A percentile compares a stretch with the other conserved stretches of the same genome.
These are phyloP conservation scores for Cladophialophora chaetospira DNA, from an alignment of 2,329 filamentous ascomycete genomes.

Conservation along the genomic window DNA sequence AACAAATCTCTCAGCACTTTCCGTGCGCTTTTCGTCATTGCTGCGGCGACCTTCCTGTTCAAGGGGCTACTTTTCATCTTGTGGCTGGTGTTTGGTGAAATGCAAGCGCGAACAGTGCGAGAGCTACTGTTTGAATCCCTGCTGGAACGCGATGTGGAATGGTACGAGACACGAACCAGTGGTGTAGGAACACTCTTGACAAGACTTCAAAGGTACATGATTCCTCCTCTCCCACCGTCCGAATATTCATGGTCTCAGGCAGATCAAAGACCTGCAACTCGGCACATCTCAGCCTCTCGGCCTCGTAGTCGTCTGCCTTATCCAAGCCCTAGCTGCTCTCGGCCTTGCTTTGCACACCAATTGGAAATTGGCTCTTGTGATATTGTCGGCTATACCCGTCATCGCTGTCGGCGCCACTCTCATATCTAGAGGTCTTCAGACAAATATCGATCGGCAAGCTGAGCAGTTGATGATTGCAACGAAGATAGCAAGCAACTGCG, in stretches of 20 bases:
- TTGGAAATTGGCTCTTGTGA: conserved; percentile 80
- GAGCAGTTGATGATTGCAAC: conserved; percentile 68
- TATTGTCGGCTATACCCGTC: conserved; percentile 71
- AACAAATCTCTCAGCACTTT: conserved; percentile 61
- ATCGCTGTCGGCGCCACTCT: conserved; percentile 62
- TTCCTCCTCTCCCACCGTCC: neutral
- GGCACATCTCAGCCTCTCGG: conserved; percentile 80
- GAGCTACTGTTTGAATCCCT: conserved; percentile 67
- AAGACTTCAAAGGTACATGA: conserved; percentile 69
- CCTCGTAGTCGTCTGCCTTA: conserved; percentile 63
- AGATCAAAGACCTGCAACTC: conserved; percentile 78
- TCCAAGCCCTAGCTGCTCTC: conserved; percentile 68
- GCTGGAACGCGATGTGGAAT: conserved; percentile 72
- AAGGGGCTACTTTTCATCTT: conserved; percentile 67
- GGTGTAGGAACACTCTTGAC: conserved; percentile 73
- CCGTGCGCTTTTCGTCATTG: conserved; percentile 64
- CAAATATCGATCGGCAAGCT: conserved; percentile 70
- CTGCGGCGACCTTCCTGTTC: conserved; percentile 65
- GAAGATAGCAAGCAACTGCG: conserved; percentile 69
- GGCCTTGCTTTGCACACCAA: conserved; percentile 74
- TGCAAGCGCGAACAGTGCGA: conserved; percentile 70
- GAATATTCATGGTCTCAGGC: conserved; percentile 53
- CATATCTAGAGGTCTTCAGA: conserved; percentile 63
- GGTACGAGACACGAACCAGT: conserved; percentile 75
- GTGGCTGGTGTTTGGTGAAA: conserved; percentile 79